phyloP scores from a whole-genome alignment of 257 asterid genomes.

The Solanum microdontum region DNA sequence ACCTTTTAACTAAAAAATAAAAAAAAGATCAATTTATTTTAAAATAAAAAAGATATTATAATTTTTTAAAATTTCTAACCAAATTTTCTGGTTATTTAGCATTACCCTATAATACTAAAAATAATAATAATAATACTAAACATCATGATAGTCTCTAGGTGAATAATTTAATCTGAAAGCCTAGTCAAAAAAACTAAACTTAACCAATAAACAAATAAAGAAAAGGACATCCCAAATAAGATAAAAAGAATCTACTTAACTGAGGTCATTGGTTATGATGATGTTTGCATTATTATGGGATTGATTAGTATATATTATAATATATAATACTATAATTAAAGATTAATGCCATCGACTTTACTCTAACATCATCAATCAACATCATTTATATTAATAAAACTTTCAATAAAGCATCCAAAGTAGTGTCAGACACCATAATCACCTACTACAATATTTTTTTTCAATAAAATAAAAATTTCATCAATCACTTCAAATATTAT shows the following conservation, averaged over 20 bases:
- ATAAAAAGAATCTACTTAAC: conserved; percentile 14
- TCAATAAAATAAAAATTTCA: not conserved
- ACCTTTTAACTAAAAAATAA: too few species aligned
- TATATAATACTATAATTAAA: not conserved
- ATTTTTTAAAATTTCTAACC: too few species aligned
- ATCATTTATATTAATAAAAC: not conserved
- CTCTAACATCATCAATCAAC: not conserved
- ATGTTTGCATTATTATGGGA: conserved; percentile 6
- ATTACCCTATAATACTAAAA: too few species aligned
- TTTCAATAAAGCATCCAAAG: not conserved
- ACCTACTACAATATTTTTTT: not conserved
- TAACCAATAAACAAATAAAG: conserved; percentile 6
- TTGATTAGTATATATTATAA: not conserved
- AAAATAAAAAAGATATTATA: too few species aligned
- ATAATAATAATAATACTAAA: too few species aligned
- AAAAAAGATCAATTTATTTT: too few species aligned
- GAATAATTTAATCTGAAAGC: not conserved
- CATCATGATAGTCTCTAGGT: not conserved
- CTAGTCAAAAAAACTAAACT: not conserved
- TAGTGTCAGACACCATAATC: not conserved
- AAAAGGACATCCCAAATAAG: conserved; percentile 8
- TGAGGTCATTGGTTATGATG: conserved; percentile 9
- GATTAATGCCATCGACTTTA: not conserved
- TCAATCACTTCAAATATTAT: not conserved
- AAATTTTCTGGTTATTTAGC: too few species aligned